Evolutionary conservation across 176 grass and related monocot genomes (phyloP), one percentile per base, ranked within the genome.

Genomic region (Ampelocalamus luodianensis): DNA sequence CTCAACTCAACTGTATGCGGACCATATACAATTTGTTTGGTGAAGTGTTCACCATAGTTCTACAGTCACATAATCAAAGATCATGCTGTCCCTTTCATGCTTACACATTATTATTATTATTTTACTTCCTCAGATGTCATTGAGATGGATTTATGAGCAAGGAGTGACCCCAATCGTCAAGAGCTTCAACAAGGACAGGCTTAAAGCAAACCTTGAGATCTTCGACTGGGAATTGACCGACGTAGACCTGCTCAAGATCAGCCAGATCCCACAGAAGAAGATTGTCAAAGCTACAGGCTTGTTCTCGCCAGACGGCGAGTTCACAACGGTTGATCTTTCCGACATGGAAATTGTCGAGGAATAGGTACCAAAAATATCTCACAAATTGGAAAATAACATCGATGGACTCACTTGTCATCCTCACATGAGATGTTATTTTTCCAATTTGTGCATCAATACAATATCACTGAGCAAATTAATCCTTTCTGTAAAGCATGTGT

Each of bases 141-240:
- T 95, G 69, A 74, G 90, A 78, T 94, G 92, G 92, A 77, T 88
- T 8, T 51, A 88, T 12, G 85, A 94, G 44, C 79, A 92, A 72
- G 88, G 88, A 7, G 82, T 59, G 24, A 90, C 78, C 36, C 44
- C 80, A 5, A 84, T 90, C 10, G 82, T 73, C 37, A 95, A 95
- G 85, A 95, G 88, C 63, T 88, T 84, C 74, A 88, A 76, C 15
- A 82, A 76, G 78, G 90, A 94, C 26, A 90, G 87, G 66, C 73
- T 94, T 15, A 37, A 32, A 38, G 65, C 86, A 10, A 95, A 88
- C 74, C 54, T 92, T 0, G 29, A 68, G 22, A 86, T 95, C 37
- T 90, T 92, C 9, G 64, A 86, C 74, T 90, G 82, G 90, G 85
- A 80, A 46, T 67, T 92, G 20, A 81, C 67, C 0, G 62, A 79